Conservation (phyloP, 768 basidiomycete species). For the Lenzites betulinus region DNA sequence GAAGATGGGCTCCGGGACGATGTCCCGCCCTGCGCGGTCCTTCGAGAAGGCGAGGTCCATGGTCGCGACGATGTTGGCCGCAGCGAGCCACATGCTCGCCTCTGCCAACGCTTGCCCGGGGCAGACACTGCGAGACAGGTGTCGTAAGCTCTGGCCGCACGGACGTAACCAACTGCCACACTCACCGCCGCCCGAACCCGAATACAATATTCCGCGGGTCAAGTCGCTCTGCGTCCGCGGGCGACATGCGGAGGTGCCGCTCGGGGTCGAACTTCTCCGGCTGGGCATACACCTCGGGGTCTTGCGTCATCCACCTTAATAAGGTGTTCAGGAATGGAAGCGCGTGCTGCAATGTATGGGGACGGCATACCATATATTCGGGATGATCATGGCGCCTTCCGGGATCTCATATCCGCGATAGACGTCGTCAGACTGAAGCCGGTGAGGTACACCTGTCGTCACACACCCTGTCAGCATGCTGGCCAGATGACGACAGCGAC, state of each 20-base stretch:
- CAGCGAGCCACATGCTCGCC: conserved; percentile 26
- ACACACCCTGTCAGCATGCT: neutral
- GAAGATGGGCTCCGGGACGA: conserved; percentile 43
- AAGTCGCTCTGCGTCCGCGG: conserved; percentile 2
- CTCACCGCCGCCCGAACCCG: conserved; percentile 25
- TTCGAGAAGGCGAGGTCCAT: conserved; percentile 25
- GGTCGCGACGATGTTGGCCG: conserved; percentile 29
- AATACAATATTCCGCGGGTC: conserved; percentile 19
- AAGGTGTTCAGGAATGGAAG: neutral
- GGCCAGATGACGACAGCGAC: neutral
- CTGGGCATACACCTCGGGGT: conserved; percentile 23
- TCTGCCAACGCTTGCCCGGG: conserved; percentile 31
- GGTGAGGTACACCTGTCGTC: conserved; percentile 22
- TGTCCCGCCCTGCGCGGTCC: conserved; percentile 43
- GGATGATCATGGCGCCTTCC: conserved; percentile 23
- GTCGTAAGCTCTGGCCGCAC: neutral
- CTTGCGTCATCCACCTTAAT: conserved; percentile 23
- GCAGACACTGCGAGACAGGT: conserved; percentile 22
- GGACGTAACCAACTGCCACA: neutral
- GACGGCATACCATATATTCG: conserved; percentile 25
- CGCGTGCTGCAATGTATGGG: neutral
- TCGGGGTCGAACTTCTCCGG: conserved; percentile 26
- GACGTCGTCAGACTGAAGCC: conserved; percentile 21
- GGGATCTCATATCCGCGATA: conserved; percentile 28
- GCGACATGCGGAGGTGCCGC: conserved; percentile 19